These are phyloP conservation scores for Neurospora sp. DNA, from an alignment of 495 filamentous ascomycete genomes.

Conservation along the genomic window DNA sequence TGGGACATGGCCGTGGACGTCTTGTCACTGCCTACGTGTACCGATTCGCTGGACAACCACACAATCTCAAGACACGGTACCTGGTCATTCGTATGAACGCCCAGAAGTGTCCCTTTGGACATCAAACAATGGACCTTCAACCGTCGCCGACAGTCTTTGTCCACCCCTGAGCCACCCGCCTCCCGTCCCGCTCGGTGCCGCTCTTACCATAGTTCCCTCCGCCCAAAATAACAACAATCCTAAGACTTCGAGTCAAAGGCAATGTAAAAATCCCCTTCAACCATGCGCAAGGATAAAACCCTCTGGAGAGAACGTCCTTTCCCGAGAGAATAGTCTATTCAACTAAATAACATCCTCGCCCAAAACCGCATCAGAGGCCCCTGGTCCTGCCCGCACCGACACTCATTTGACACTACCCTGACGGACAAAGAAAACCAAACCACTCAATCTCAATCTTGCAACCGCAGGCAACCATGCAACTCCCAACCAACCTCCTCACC, in stretches of 20 bases:
- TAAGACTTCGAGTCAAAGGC: not conserved
- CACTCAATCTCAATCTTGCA: not conserved
- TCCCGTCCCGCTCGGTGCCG: not conserved
- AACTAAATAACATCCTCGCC: not conserved
- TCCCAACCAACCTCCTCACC: not conserved
- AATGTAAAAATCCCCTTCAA: not conserved
- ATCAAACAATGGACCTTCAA: not conserved
- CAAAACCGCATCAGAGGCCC: not conserved
- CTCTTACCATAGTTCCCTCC: not conserved
- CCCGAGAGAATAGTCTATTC: not conserved
- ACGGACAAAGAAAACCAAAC: not conserved
- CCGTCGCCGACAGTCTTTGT: not conserved
- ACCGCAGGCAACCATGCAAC: not conserved
- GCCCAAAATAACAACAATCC: not conserved
- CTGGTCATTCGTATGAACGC: not conserved
- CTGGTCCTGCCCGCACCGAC: not conserved
- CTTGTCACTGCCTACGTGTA: too few species aligned
- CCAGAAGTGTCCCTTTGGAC: not conserved
- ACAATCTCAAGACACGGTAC: not conserved
- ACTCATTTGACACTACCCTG: not conserved
- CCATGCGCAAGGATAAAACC: not conserved
- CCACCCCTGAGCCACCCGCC: not conserved
- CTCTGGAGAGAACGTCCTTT: not conserved
- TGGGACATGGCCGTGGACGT: not conserved
- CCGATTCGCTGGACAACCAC: not conserved